Percentiles rank a stretch among this genome's conserved stretches.
Evolutionary conservation across 176 grass and related monocot genomes (phyloP).

Genomic region (Oryza officinalis): DNA sequence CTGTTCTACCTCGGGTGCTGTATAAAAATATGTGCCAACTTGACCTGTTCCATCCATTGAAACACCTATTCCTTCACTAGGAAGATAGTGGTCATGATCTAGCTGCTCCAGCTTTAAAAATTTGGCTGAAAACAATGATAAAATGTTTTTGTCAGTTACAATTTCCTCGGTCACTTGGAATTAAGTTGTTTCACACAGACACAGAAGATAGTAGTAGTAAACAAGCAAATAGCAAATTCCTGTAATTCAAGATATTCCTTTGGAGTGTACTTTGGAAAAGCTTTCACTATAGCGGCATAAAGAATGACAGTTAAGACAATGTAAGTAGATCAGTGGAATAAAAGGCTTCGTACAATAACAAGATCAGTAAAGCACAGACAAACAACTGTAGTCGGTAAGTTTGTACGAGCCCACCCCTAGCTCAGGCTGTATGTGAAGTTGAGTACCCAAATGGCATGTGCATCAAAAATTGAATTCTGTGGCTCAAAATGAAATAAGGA

Average conservation of each 20-base stretch:
- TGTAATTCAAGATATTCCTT: slow-evolving; percentile 12
- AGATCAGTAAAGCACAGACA: slow-evolving; percentile 3
- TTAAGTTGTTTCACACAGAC: slow-evolving; percentile 15
- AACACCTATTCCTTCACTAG: slow-evolving; percentile 71
- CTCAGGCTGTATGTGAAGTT: background rate
- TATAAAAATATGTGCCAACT: slow-evolving; percentile 99
- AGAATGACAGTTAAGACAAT: background rate
- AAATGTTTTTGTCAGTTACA: slow-evolving; percentile 27
- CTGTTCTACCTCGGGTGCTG: slow-evolving; percentile 90
- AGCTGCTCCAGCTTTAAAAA: slow-evolving; percentile 89
- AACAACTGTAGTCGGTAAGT: background rate
- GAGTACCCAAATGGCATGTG: background rate
- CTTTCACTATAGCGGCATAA: slow-evolving; percentile 1
- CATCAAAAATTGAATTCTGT: background rate
- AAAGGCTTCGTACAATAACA: background rate
- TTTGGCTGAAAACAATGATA: slow-evolving; percentile 69
- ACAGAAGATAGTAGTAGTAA: background rate
- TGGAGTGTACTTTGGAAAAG: slow-evolving; percentile 10
- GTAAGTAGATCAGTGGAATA: background rate
- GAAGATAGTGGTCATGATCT: slow-evolving; percentile 89
- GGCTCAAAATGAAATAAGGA: background rate
- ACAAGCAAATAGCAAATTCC: slow-evolving; percentile 23
- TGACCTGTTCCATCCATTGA: slow-evolving; percentile 90
- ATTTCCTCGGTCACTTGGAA: slow-evolving; percentile 13
- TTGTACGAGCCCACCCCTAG: background rate